phyloP scores from a whole-genome alignment of 1,139 yeast species.

The Pichia kudriavzevii region DNA sequence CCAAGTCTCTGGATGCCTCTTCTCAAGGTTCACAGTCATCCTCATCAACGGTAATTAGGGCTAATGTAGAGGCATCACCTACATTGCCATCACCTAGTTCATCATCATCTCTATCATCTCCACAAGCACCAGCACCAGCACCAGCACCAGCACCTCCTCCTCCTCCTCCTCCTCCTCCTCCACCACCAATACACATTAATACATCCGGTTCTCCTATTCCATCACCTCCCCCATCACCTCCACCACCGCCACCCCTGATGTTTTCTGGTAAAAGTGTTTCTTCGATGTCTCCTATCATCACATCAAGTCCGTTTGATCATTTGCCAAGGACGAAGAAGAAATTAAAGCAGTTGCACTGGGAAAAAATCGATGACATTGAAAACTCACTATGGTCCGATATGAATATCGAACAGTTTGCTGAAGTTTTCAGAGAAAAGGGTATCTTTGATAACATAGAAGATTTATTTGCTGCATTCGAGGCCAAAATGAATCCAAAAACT shows the following conservation, averaged over 20 bases:
- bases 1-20: not conserved
- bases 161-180: slow-evolving; percentile 25
- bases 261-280: slow-evolving; percentile 16
- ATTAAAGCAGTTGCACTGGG: slow-evolving; percentile 81
- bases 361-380: slow-evolving; percentile 56
- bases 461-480: slow-evolving; percentile 75
- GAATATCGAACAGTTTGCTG: slow-evolving; percentile 45
- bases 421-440: slow-evolving; percentile 57
- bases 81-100: slow-evolving; percentile 20
- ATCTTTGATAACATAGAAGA: slow-evolving; percentile 68
- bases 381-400: slow-evolving; percentile 61
- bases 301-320: slow-evolving; percentile 42
- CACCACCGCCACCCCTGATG: slow-evolving; percentile 29
- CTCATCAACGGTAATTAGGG: not conserved
- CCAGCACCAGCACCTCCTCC: slow-evolving; percentile 28
- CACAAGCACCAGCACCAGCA: slow-evolving; percentile 19
- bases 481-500: slow-evolving; percentile 38
- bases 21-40: not conserved
- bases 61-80: slow-evolving; percentile 5
- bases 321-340: slow-evolving; percentile 72
- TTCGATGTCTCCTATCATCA: slow-evolving; percentile 28
- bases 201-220: slow-evolving; percentile 30
- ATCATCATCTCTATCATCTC: slow-evolving; percentile 16
- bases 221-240: slow-evolving; percentile 36
- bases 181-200: no score